Evolutionary conservation across 192 early-diverging fungal species (phyloP), one percentile per base, ranked within the genome.

Genomic region (Coemansia nantahalensis): DNA sequence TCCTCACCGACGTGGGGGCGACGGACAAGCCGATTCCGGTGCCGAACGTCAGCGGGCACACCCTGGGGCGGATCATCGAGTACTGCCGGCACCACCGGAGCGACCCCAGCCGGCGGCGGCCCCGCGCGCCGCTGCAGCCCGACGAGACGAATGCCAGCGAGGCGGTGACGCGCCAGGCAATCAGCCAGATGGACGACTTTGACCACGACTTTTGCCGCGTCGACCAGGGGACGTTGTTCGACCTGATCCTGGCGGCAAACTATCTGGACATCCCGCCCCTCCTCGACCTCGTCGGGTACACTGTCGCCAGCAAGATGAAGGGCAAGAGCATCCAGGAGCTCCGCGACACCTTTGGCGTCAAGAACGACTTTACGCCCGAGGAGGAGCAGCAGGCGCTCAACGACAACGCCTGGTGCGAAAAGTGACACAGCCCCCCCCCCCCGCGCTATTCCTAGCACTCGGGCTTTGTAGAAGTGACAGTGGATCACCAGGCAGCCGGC

Each of bases 141-240:
- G 87, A 60, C 11, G 67, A 65, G 21, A 65, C 45, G 37, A 58
- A 70, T 12, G 54, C 58, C 41, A 61, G 77, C 17, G 67, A 82
- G 48, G 76, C 78, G 18, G 70, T 63, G n/a, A 70, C 61, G 37
- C 74, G 83, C 65, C 78, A 70, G 21, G 65, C 83, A 1, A 79
- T 85, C 7, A 86, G 83, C 48, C 83, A 89, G 48, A 91, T 94
- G 75, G 89, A 85, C 34, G 92, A 93, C 33, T 91, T 89, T 84
- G 93, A 95, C 67, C 77, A 80, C 33, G 89, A 96, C 45, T 96
- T 93, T 44, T 94, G 88, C 32, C 86, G 85, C 18, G 84, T 96
- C 7, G 94, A 96, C 69, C 94, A 96, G 72, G 94, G 90, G 19
- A 94, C 94, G 1, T 63, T 96, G 39, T 94, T 88, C 68, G 94